Base-by-base conservation (phyloP, 352 stramenopile species). In the Blastocystis sp. region DNA sequence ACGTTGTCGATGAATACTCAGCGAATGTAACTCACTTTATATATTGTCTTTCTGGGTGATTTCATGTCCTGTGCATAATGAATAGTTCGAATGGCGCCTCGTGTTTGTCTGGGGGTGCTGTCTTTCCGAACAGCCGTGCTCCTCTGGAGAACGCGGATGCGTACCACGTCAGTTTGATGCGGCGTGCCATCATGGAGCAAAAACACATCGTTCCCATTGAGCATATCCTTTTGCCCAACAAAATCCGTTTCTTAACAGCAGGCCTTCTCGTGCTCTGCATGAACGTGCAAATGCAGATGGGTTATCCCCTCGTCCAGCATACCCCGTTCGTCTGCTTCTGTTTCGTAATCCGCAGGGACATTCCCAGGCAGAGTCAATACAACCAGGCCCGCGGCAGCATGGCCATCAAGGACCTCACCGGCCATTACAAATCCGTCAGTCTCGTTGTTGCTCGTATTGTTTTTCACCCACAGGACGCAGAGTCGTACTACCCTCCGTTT, bases 1-100 rank as follows among this genome's bases (percentile, higher is more conserved):
- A 17, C 69, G 74, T 84, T 66, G 74, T 38, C n/a, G 34, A 84
- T 84, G 43, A 52, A 11, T 84, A 84, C 69, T 69, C 74, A 21
- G 28, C 74, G 23, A 66, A 14, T 41, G 74, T 84, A 7, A 70
- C 74, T 2, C 48, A 84, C 14, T 84, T 84, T 43, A 41, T 84
- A 38, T 84, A 84, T 28, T 84, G 74, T 56, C 23, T 84, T 67
- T 64, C 61, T 52, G 66, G 28, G 74, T 81, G 48, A 0, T 10
- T 45, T 7, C 0, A 11, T 2, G 23, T 61, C 23, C 1, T 61
- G 53, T 21, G 1, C 19, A 61, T 34, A 61, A 61, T 61, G 53
- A 61, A 21, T 61, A 61, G 53, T 21, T 11, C 19, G 19, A 61
- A 61, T 11, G 19, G 53, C 10, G 53, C 53, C 10, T 21, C 10